phyloP scores from a whole-genome alignment of 306 rosid genomes.

The Mimosa bimucronata region DNA sequence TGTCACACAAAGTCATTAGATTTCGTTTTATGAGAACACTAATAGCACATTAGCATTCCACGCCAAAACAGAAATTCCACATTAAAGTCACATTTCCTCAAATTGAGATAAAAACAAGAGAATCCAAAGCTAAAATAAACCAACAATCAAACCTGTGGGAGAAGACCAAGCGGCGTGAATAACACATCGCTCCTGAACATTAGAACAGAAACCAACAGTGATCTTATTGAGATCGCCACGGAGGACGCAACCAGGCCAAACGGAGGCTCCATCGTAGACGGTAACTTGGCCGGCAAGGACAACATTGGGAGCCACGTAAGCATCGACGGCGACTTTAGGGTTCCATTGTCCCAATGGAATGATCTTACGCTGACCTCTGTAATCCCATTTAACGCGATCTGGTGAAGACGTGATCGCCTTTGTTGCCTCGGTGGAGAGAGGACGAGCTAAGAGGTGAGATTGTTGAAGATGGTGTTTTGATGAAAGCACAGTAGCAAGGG shows the following conservation, averaged over 20 bases:
- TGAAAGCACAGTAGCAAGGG: constrained; percentile 49
- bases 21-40: not conserved
- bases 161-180: constrained; percentile 97
- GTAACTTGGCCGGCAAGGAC: constrained; percentile 97
- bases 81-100: not conserved
- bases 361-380: constrained; percentile 94
- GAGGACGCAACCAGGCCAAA: constrained; percentile 91
- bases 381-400: constrained; percentile 96
- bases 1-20: not conserved
- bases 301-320: constrained; percentile 98
- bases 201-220: constrained; percentile 90
- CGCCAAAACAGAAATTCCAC: constrained; percentile 12
- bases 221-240: constrained; percentile 99
- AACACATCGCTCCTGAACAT: constrained; percentile 91
- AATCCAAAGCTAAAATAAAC: not conserved
- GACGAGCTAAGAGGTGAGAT: constrained; percentile 44
- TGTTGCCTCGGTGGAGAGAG: constrained; percentile 59
- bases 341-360: constrained; percentile 95
- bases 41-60: constrained; percentile 5
- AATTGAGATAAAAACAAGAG: not conserved
- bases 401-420: constrained; percentile 58
- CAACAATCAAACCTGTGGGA: constrained; percentile 68
- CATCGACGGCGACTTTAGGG: constrained; percentile 92
- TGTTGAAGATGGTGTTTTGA: constrained; percentile 32
- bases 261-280: constrained; percentile 87